Evolutionary conservation across 2,329 filamentous ascomycete species (phyloP), one percentile per base, ranked within the genome.

Genomic region (Plenodomus biglobosus): DNA sequence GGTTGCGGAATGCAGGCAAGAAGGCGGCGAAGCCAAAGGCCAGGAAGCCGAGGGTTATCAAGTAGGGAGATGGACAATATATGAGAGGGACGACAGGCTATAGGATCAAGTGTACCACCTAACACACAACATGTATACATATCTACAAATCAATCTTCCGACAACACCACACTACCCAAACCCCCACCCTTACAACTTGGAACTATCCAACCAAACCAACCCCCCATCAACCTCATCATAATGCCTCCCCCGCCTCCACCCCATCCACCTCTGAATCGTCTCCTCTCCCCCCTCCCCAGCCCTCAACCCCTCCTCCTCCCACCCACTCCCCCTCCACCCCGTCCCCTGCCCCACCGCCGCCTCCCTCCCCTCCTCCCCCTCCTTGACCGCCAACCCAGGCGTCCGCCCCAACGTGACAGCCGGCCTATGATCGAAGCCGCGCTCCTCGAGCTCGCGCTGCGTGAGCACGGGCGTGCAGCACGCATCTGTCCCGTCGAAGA

Each of bases 401-500:
- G 88, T 91, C 19, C 76, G 78, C 32, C 78, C 80, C 62, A 96
- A 71, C 30, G 84, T 84, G 8, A 92, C 87, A 1, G 80, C 73
- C 1, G 88, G 87, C 52, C 88, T 73, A 73, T 90, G 87, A 56
- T 91, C 87, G 39, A 85, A 84, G 0, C 78, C 79, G 17, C 69
- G 73, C n/a, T 68, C 56, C 62, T 90, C 82, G 37, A 96, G 76
- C 73, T 96, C 91, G 0, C 59, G 64, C 56, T 90, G 88, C 27
- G 85, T 85, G 36, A 96, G 75, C 1, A 97, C 88, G 0, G 92
- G 92, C n/a, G 89, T 90, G 55, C 87, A 90, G 70, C 92, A 97
- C 1, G 92, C 92, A 73, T 97, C 92, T 0, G 88, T 94, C 10
- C 88, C 89, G 68, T 95, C 89, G 68, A 96, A 97, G 5, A 95